Evolutionary conservation across 306 rosid genomes (phyloP), one percentile per base, ranked within the genome.

Genomic region (Cucumis cinereus): DNA sequence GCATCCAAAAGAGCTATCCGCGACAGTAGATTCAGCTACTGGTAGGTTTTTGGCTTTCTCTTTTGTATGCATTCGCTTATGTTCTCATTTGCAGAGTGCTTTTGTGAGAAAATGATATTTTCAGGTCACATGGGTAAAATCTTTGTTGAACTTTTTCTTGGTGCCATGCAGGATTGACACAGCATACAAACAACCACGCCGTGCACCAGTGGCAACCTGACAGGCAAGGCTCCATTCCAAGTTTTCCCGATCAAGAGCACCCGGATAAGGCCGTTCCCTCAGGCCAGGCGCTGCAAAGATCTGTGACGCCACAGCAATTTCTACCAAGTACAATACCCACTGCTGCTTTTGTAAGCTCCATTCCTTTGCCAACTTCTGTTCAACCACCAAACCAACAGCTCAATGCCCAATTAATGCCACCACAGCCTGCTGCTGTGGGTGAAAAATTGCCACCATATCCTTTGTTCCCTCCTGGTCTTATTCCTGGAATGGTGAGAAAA

Each of bases 401-500:
- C 57, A 84, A 82, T 26, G 84, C 85, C 36, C 93, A 83, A 77
- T 77, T 89, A 30, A 62, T 89, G 83, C 91, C 89, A 24, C 81
- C 88, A 66, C 82, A 82, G 49, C 60, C 94, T 76, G 77, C 94
- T 50, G 80, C 72, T 71, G 66, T 78, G 19, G 71, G 85, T 24
- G 97, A 94, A 82, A 93, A 91, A 81, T 80, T 87, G 77, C 93
- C 99, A 0, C 93, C 96, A 16, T 94, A 94, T 85, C 97, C 99
- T 8, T 74, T 94, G 86, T 92, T 92, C 79, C 99, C 99, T 26
- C 97, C 97, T 1, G 99, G 99, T 80, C 96, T 94, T 70, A 94
- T 92, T 77, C 99, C 96, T 30, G 98, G 92, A 85, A 94, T 94
- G 99, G 96, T 94, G 83, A 90, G 90, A 81, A 92, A 94, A 88